Conservation (phyloP, 305 asterid genomes). For the Lippia alba region DNA sequence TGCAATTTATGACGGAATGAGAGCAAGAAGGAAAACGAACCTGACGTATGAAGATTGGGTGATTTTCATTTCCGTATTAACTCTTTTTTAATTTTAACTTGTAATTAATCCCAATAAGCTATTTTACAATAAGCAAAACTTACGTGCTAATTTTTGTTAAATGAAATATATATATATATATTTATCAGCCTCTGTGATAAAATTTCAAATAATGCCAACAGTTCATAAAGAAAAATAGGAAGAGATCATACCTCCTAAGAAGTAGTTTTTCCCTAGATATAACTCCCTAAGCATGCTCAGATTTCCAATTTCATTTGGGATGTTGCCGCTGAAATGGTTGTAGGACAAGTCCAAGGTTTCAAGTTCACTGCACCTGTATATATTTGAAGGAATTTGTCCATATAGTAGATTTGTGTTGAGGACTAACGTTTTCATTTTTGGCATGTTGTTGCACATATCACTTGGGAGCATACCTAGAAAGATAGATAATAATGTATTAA, state of each 20-base stretch:
- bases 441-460: constrained; percentile 21
- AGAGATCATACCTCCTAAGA: constrained; percentile 1
- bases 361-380: constrained; percentile 32
- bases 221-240: background rate
- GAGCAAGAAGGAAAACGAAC: too few relatives aligned
- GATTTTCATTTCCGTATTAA: too few relatives aligned
- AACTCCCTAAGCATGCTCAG: constrained; percentile 21
- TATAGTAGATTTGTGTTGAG: constrained; percentile 10
- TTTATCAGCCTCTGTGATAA: too few relatives aligned
- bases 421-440: constrained; percentile 9
- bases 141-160: too few relatives aligned
- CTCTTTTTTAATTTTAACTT: too few relatives aligned
- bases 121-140: too few relatives aligned
- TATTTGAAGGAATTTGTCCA: constrained; percentile 32
- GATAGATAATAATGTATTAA: too few relatives aligned
- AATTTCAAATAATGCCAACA: too few relatives aligned
- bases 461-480: constrained; percentile 31
- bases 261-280: constrained; percentile 12
- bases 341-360: background rate
- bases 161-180: too few relatives aligned
- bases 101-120: too few relatives aligned
- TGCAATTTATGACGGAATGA: too few relatives aligned
- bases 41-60: too few relatives aligned
- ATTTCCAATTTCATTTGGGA: constrained; percentile 28
- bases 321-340: constrained; percentile 31